Percentiles rank a stretch among this genome's conserved stretches.
These are phyloP conservation scores for Xylariaceae sp. DNA, from an alignment of 2,329 filamentous ascomycete species.

Conservation along the genomic window DNA sequence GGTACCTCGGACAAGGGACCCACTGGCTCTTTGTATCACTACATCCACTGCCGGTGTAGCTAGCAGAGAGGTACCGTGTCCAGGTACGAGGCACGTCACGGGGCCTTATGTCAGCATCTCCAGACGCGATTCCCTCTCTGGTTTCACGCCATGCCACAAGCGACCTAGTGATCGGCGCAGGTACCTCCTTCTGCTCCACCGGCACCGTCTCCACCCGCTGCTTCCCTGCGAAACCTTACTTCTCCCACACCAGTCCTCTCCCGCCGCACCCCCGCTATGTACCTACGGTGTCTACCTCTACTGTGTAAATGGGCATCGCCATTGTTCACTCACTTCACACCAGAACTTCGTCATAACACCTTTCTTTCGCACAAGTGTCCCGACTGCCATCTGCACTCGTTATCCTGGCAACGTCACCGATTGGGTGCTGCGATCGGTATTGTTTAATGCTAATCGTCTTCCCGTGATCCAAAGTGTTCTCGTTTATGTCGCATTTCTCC, in stretches of 20 bases:
- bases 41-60: neutral
- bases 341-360: slow-evolving; percentile 13
- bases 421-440: slow-evolving; percentile 4
- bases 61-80: neutral
- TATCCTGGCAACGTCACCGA: neutral
- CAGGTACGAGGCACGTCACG: neutral
- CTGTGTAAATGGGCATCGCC: neutral
- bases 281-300: neutral
- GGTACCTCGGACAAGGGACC: slow-evolving; percentile 9
- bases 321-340: slow-evolving; percentile 1
- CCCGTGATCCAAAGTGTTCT: slow-evolving; percentile 57
- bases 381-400: neutral
- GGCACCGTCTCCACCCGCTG: no score
- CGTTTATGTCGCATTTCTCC: slow-evolving; percentile 81
- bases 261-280: neutral
- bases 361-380: slow-evolving; percentile 1
- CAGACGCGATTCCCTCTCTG: no score
- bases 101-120: no score
- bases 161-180: neutral
- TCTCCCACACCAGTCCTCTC: neutral
- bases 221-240: neutral
- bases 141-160: no score
- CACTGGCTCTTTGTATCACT: slow-evolving; percentile 3
- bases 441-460: slow-evolving; percentile 32
- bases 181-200: neutral